A percentile compares a stretch with the other conserved stretches of the same genome.
These are phyloP conservation scores for Stellera chamaejasme DNA, from an alignment of 345 rosid genomes.

Conservation along the genomic window DNA sequence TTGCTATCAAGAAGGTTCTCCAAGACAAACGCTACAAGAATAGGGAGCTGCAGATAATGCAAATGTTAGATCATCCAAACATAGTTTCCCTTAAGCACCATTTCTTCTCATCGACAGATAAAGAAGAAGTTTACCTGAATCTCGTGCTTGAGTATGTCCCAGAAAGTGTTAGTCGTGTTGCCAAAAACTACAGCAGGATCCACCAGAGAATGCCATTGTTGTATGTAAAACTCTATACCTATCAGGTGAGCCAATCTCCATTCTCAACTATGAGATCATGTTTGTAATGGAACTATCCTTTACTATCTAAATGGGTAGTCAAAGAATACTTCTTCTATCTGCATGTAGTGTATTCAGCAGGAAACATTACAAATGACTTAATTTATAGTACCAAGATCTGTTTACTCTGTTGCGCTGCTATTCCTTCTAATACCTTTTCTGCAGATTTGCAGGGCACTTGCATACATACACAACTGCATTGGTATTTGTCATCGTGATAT, in stretches of 20 bases:
- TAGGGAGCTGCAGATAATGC: slow-evolving; percentile 89
- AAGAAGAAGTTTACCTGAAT: slow-evolving; percentile 82
- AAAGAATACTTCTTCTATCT: slow-evolving; percentile 7
- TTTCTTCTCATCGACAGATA: slow-evolving; percentile 81
- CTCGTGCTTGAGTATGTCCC: slow-evolving; percentile 93
- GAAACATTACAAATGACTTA: no score
- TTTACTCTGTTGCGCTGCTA: background rate
- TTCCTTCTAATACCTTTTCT: slow-evolving; percentile 13
- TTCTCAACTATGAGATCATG: background rate
- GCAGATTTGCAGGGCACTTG: slow-evolving; percentile 98
- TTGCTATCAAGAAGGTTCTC: slow-evolving; percentile 91
- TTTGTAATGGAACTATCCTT: no score
- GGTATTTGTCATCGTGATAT: slow-evolving; percentile 95
- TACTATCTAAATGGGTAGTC: no score
- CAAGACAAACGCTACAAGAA: slow-evolving; percentile 97
- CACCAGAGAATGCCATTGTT: slow-evolving; percentile 86
- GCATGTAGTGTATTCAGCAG: background rate
- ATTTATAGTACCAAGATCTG: no score
- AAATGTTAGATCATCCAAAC: slow-evolving; percentile 96
- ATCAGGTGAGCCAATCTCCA: slow-evolving; percentile 45
- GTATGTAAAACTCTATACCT: slow-evolving; percentile 84
- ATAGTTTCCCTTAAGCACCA: slow-evolving; percentile 76
- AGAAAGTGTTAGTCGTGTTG: slow-evolving; percentile 75
- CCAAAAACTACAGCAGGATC: slow-evolving; percentile 68
- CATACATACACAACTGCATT: slow-evolving; percentile 73